phyloP scores from a whole-genome alignment of 108 stramenopile species.

The Pseudonitzschia multiseries region DNA sequence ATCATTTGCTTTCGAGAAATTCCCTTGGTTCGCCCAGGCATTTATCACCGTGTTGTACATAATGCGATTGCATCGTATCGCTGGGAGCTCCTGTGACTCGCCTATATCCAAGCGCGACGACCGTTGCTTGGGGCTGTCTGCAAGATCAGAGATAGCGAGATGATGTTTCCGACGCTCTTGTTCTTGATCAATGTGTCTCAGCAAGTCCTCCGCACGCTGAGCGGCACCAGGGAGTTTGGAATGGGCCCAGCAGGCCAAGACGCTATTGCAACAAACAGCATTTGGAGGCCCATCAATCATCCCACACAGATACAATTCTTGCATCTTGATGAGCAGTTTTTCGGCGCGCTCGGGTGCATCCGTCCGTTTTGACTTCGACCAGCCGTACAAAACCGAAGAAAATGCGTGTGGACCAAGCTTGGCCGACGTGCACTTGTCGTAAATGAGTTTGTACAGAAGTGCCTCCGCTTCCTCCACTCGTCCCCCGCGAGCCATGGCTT shows the following conservation, averaged over 20 bases:
- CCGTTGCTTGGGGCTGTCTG: neutral
- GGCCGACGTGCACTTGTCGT: conserved; percentile 34
- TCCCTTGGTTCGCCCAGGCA: conserved; percentile 61
- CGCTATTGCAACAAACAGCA: conserved; percentile 61
- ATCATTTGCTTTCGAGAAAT: conserved; percentile 4
- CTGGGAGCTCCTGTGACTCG: conserved; percentile 3
- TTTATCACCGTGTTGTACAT: conserved; percentile 67
- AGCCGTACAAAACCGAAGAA: conserved; percentile 57
- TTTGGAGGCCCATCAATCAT: conserved; percentile 44
- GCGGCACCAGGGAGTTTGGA: conserved; percentile 14
- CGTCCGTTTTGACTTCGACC: conserved; percentile 48
- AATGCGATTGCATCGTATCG: conserved; percentile 36
- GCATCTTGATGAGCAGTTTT: conserved; percentile 31
- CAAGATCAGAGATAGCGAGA: neutral
- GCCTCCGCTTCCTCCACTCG: conserved; percentile 40
- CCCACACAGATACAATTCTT: conserved; percentile 5
- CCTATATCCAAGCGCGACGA: neutral
- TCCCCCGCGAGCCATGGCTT: conserved; percentile 49
- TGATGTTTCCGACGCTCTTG: neutral
- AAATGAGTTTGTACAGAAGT: conserved; percentile 37
- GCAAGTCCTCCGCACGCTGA: conserved; percentile 33
- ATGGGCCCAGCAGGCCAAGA: conserved; percentile 56
- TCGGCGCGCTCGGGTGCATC: conserved; percentile 36
- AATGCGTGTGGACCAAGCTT: conserved; percentile 62
- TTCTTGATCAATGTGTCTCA: conserved; percentile 40